Conservation (phyloP, 805 yeast species). For the Yarrowia hollandica region DNA sequence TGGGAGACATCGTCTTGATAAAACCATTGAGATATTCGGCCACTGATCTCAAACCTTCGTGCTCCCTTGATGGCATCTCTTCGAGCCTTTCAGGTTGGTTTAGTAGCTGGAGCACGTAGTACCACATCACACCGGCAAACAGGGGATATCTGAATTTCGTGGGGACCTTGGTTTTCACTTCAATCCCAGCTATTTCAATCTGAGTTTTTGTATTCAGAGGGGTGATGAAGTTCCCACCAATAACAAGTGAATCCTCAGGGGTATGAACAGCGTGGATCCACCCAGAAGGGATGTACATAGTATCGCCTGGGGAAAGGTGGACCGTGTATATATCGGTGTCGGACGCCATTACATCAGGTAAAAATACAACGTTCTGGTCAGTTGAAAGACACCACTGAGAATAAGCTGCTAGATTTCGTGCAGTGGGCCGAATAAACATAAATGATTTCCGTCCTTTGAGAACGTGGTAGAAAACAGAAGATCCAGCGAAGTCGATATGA, state of each 20-base stretch:
- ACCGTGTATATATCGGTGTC: slow-evolving; percentile 39
- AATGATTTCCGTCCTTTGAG: slow-evolving; percentile 74
- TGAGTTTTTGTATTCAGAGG: slow-evolving; percentile 63
- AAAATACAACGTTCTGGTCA: slow-evolving; percentile 63
- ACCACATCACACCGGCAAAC: slow-evolving; percentile 70
- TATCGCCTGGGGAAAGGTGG: slow-evolving; percentile 61
- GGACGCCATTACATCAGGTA: slow-evolving; percentile 48
- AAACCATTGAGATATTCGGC: slow-evolving; percentile 10
- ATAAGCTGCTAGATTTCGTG: slow-evolving; percentile 58
- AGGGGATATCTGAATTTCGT: slow-evolving; percentile 74
- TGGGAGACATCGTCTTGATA: background rate
- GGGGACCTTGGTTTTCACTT: slow-evolving; percentile 68
- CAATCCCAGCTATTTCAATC: slow-evolving; percentile 60
- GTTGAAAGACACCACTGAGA: slow-evolving; percentile 70
- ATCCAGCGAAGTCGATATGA: slow-evolving; percentile 90
- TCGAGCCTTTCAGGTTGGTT: background rate
- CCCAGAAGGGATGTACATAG: slow-evolving; percentile 82
- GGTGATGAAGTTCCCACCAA: slow-evolving; percentile 87
- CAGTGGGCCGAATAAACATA: slow-evolving; percentile 76
- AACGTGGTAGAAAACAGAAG: slow-evolving; percentile 85
- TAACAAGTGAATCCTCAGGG: slow-evolving; percentile 73
- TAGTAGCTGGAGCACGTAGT: slow-evolving; percentile 35
- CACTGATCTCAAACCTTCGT: background rate
- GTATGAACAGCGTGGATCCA: slow-evolving; percentile 93
- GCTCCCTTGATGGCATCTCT: background rate